These are phyloP conservation scores for Saturnispora ahearnii DNA, from an alignment of 805 yeast genomes.

Conservation along the genomic window DNA sequence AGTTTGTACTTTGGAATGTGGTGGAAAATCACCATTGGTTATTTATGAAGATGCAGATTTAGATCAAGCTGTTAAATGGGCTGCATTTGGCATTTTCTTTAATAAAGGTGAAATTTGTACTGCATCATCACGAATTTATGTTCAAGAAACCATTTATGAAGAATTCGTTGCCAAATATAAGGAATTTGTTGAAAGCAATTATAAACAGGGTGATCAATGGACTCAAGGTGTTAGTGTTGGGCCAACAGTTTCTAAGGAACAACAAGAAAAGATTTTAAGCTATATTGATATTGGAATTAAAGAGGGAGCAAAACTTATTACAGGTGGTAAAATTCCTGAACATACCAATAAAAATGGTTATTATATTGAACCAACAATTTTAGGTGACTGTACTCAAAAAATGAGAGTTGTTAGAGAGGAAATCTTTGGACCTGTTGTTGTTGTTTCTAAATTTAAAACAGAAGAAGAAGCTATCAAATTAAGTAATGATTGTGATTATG, in stretches of 20 bases:
- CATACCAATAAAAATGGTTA: slow-evolving; percentile 44
- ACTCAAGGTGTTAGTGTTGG: slow-evolving; percentile 76
- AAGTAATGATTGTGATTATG: slow-evolving; percentile 79
- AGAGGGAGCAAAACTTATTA: slow-evolving; percentile 72
- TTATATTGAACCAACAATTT: slow-evolving; percentile 65
- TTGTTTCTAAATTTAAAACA: slow-evolving; percentile 70
- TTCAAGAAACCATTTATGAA: slow-evolving; percentile 80
- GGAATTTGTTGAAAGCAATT: slow-evolving; percentile 40
- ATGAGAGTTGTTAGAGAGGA: slow-evolving; percentile 70
- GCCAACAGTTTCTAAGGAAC: slow-evolving; percentile 79
- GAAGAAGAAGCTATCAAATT: slow-evolving; percentile 69
- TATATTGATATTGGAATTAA: slow-evolving; percentile 69
- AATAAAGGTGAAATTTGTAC: slow-evolving; percentile 95
- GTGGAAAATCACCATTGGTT: slow-evolving; percentile 93
- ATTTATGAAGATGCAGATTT: slow-evolving; percentile 81
- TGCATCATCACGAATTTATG: slow-evolving; percentile 87
- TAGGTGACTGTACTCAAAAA: slow-evolving; percentile 58
- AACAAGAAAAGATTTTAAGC: slow-evolving; percentile 65
- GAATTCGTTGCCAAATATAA: slow-evolving; percentile 55
- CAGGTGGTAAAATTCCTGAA: slow-evolving; percentile 51
- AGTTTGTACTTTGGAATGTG: slow-evolving; percentile 88
- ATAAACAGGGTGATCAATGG: slow-evolving; percentile 75
- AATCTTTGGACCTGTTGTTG: slow-evolving; percentile 88
- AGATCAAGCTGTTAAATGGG: slow-evolving; percentile 64
- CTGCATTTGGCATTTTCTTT: slow-evolving; percentile 77